These are phyloP conservation scores for Fusarium austroafricanum DNA, from an alignment of 2,329 filamentous ascomycete species.

Conservation along the genomic window DNA sequence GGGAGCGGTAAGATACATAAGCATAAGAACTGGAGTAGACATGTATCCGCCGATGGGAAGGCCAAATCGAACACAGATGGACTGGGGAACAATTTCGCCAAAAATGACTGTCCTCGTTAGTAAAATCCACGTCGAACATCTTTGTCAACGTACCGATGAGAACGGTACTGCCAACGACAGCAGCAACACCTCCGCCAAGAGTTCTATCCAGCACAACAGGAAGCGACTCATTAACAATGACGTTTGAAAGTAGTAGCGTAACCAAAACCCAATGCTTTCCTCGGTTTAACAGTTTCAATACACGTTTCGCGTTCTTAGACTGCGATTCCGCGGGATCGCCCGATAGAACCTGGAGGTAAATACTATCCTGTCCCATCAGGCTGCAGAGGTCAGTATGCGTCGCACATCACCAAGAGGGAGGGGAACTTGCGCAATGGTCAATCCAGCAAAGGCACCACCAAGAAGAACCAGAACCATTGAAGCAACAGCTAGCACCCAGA, in stretches of 20 bases:
- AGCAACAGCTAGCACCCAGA: constrained; percentile 85
- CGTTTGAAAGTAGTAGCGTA: constrained; percentile 91
- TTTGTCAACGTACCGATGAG: constrained; percentile 78
- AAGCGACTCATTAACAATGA: constrained; percentile 96
- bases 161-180: constrained; percentile 91
- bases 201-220: constrained; percentile 95
- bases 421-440: constrained; percentile 82
- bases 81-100: constrained; percentile 95
- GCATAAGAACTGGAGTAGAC: constrained; percentile 83
- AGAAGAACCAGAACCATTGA: constrained; percentile 85
- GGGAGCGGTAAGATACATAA: constrained; percentile 94
- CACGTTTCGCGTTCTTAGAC: constrained; percentile 83
- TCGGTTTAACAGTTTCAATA: constrained; percentile 81
- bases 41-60: constrained; percentile 95
- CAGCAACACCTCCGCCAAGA: constrained; percentile 92
- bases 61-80: constrained; percentile 94
- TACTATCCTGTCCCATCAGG: constrained; percentile 83
- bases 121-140: constrained; percentile 20
- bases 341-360: constrained; percentile 95
- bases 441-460: constrained; percentile 92
- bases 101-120: constrained; percentile 80
- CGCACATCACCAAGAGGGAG: constrained; percentile 29
- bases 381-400: constrained; percentile 49
- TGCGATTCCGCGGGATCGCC: constrained; percentile 87
- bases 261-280: constrained; percentile 99